Conservation (phyloP, 2,329 filamentous ascomycete species). For the Rhynchosporium agropyri region DNA sequence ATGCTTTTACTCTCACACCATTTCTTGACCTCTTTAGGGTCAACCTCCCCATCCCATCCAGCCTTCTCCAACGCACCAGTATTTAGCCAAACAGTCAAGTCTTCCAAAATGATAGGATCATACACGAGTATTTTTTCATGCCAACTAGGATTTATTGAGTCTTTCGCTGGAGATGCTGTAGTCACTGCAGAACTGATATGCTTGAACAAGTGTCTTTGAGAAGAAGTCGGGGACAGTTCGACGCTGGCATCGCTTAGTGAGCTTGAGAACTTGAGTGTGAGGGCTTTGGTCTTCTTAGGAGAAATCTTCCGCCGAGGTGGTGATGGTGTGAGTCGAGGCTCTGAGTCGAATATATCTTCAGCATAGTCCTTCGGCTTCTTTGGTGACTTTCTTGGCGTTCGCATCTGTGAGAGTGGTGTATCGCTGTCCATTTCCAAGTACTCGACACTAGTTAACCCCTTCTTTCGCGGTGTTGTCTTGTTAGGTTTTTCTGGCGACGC, state of each 20-base stretch:
- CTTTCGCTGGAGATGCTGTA: slow-evolving; percentile 52
- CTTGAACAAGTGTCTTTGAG: slow-evolving; percentile 52
- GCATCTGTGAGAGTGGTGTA: slow-evolving; percentile 28
- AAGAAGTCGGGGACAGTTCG: slow-evolving; percentile 42
- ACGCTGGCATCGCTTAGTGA: slow-evolving; percentile 19
- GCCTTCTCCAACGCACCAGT: slow-evolving; percentile 63
- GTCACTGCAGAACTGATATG: slow-evolving; percentile 59
- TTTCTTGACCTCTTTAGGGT: slow-evolving; percentile 69
- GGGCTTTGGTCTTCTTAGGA: slow-evolving; percentile 26
- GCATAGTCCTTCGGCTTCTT: slow-evolving; percentile 37
- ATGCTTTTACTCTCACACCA: slow-evolving; percentile 91
- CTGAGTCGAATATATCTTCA: slow-evolving; percentile 57
- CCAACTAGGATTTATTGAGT: slow-evolving; percentile 67
- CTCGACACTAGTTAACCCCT: slow-evolving; percentile 30
- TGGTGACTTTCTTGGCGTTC: slow-evolving; percentile 40
- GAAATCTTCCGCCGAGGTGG: slow-evolving; percentile 35
- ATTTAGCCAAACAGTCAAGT: slow-evolving; percentile 83
- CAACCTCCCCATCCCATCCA: slow-evolving; percentile 67
- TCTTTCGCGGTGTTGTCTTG: slow-evolving; percentile 23
- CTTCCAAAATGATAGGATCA: slow-evolving; percentile 86
- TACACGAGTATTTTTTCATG: slow-evolving; percentile 93
- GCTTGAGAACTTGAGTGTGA: slow-evolving; percentile 26
- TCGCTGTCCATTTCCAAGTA: slow-evolving; percentile 32
- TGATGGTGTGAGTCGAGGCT: slow-evolving; percentile 37
- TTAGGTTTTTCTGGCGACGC: slow-evolving; percentile 27